Evolutionary conservation across 2,329 filamentous ascomycete species (phyloP), one percentile per base, ranked within the genome.

Genomic region (Tolypocladium capitatum): DNA sequence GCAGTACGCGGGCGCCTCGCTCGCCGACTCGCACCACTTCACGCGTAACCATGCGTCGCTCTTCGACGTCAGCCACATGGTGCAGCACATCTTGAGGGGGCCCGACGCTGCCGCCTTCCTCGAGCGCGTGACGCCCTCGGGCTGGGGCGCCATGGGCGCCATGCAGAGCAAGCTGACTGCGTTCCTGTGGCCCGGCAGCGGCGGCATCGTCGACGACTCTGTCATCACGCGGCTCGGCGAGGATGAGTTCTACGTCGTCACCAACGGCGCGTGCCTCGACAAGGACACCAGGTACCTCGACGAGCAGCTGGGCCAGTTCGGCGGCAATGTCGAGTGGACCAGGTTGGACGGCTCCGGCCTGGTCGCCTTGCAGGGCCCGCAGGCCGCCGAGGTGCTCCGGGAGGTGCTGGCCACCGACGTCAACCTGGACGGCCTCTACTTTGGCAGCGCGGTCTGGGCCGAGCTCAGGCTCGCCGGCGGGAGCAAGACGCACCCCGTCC

Each of bases 11-110:
- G 78, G 81, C 55, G 75, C 86, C 55, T 83, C 84, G 56, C 84
- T 96, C 53, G 75, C 79, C 55, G 86, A 89, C 51, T 94, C 88
- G 46, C 92, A 97, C 72, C 76, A 81, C 58, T 96, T 91, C 76
- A 97, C 92, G 16, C 81, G 92, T 47, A 76, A 81, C 57, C 85
- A 90, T 66, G 85, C 87, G 49, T 95, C 89, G 53, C 71, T 98
- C 53, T 98, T 98, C 62, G 92, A 98, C 66, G 92, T 97, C 47
- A 84, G 84, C 63, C 92, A 97, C 70, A 97, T 97, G 91, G 89
- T 84, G 53, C 90, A 95, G 70, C 89, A 95, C 65, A 77, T 82
- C 55, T 81, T 98, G 62, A 79, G 79, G 46, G 92, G 92, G 0
- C 80, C 87, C 7, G 85, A 85, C 32, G 90, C 87, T 5, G 76